Base-by-base conservation (phyloP, 2,329 filamentous ascomycete genomes). In the Calonectria henricotiae region DNA sequence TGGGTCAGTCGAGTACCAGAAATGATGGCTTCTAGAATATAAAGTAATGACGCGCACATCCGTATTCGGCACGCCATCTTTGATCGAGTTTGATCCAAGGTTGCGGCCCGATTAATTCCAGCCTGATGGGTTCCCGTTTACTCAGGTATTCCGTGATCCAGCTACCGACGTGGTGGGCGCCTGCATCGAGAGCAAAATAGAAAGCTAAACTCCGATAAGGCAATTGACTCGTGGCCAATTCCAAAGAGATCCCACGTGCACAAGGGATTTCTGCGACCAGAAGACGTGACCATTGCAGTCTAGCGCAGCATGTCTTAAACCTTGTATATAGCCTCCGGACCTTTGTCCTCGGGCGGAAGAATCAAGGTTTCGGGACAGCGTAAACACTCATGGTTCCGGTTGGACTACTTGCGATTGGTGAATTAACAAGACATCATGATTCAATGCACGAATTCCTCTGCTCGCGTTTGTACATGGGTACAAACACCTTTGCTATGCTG, bases 31-130 rank as follows among this genome's bases (percentile, higher is more conserved):
- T 39, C 51, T 58, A 39, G 32, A 58, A 39, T 11, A 4, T 2
- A 12, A 35, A 11, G 5, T 58, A 27, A 39, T 58, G 63, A 65
- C 20, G 63, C 63, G 25, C 43, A 37, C n/a, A 65, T 58, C 39
- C n/a, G 4, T 25, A 58, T 47, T 35, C 63, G 27, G 46, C 39
- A 39, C 4, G 8, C n/a, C 3, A 23, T 7, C 2, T 5, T 5
- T 37, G 23, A 46, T 43, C 44, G 17, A 20, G 49, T 25, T 37
- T 9, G n/a, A 37, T n/a, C 6, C 37, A 30, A 41, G 23, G 27
- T 12, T 11, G 49, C 35, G 35, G 60, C 13, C 30, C n/a, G 60
- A 47, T 46, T 23, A 8, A 23, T 23, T 35, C 23, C n/a, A 32
- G n/a, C 20, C 32, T 30, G 51, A 55, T 55, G n/a, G 3, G 51